Evolutionary conservation across 257 asterid species (phyloP).

Genomic region (Nicotiana knightiana): DNA sequence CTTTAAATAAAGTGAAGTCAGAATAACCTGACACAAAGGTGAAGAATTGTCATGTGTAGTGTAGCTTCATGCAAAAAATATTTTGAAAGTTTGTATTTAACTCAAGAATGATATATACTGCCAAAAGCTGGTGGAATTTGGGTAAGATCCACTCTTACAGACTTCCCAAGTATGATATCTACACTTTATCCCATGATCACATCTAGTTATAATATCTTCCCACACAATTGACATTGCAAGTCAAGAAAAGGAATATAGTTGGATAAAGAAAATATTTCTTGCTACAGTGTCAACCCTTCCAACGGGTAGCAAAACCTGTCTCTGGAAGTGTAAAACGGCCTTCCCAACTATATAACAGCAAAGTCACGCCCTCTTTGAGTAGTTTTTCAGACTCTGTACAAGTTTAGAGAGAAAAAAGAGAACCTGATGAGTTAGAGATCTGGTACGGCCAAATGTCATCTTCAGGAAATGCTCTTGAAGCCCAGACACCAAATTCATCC

Average conservation of each 20-base stretch:
- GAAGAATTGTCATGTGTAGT: not conserved
- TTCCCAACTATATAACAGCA: not conserved
- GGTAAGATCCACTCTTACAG: not conserved
- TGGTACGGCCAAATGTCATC: constrained; percentile 46
- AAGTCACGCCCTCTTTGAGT: not conserved
- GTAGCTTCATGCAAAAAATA: not conserved
- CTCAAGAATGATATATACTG: not conserved
- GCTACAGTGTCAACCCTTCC: not conserved
- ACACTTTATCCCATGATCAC: not conserved
- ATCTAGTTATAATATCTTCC: not conserved
- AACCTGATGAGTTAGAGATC: constrained; percentile 69
- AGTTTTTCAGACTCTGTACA: not conserved
- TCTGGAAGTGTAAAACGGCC: not conserved
- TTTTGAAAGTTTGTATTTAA: not conserved
- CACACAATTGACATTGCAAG: not conserved
- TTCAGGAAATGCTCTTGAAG: constrained; percentile 52
- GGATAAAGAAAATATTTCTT: not conserved
- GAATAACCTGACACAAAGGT: not conserved
- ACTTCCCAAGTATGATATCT: not conserved
- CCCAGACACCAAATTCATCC: constrained; percentile 55
- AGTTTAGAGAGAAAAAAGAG: not conserved
- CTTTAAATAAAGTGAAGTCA: not conserved
- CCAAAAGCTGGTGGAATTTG: not conserved
- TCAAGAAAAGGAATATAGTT: not conserved
- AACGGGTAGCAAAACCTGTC: not conserved